Base-by-base conservation (phyloP, 805 yeast species). In the Kodamaea kaohsiungensis region DNA sequence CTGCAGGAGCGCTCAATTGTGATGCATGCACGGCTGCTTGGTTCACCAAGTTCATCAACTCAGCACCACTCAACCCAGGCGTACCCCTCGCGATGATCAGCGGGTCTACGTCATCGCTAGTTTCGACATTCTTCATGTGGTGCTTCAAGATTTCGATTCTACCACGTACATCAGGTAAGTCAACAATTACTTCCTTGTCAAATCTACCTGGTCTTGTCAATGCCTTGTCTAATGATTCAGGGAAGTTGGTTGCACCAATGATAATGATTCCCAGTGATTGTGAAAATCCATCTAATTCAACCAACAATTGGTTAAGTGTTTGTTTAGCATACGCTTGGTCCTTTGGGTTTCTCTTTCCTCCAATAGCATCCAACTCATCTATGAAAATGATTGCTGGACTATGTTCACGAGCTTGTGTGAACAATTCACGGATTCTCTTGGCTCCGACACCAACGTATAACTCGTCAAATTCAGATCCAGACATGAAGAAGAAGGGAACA, bases 381-480 rank as follows among this genome's bases (percentile, higher is more conserved):
- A 95, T 93, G 71, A 95, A 95, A 53, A 95, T 89, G 59, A 95
- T 95, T 1, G 98, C 97, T 1, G 99, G 99, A 0, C 97, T 91
- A 67, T 91, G 88, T 33, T 91, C 90, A 63, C 98, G 81, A 3
- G 99, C 99, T 61, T 95, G 96, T 5, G 86, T 76, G 65, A 95
- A 95, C 59, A 95, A 80, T 65, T 96, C 99, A 63, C 99, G 87
- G 53, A 95, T 96, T 66, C 99, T 84, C 71, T 92, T 93, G 52
- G 99, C 99, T 68, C 99, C 99, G 46, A 96, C 98, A 69, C 99
- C 99, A 17, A 95, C 99, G 65, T 93, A 95, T 61, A 96, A 82
- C 73, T 95, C 99, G 69, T 96, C 99, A 68, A 95, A 95, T 70
- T 95, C 99, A 0, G 97, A 90, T 47, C 99, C 99, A 5, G 97